Conservation (phyloP, 1,139 yeast species). For the Scheffersomyces parashehatae region DNA sequence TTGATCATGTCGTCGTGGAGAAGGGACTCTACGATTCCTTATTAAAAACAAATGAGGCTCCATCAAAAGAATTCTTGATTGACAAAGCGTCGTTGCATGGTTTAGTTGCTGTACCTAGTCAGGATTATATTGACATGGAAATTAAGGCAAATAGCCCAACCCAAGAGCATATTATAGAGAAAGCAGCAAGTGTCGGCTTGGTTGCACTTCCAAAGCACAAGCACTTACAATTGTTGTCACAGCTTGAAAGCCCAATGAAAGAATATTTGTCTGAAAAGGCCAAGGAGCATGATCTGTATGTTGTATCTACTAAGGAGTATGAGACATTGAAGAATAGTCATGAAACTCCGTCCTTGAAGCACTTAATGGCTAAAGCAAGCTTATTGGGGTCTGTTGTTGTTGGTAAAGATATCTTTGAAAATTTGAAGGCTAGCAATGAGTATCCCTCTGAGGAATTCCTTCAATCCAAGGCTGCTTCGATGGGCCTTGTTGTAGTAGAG, state of each 20-base stretch:
- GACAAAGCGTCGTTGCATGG: constrained; percentile 18
- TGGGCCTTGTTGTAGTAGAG: constrained; percentile 10
- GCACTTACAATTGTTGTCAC: constrained; percentile 11
- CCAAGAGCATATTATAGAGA: constrained; percentile 30
- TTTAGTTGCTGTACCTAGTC: constrained; percentile 11
- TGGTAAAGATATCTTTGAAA: constrained; percentile 10
- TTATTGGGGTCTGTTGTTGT: constrained; percentile 7
- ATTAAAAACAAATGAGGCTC: constrained; percentile 5
- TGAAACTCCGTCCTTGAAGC: constrained; percentile 19
- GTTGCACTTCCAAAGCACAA: constrained; percentile 16
- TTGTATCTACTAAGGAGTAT: constrained; percentile 10
- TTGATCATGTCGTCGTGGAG: constrained; percentile 10
- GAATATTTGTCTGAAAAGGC: constrained; percentile 15
- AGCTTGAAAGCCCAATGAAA: constrained; percentile 11
- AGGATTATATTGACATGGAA: constrained; percentile 21
- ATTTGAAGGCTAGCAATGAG: constrained; percentile 11
- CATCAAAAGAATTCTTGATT: constrained; percentile 13
- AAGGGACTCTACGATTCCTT: constrained; percentile 5
- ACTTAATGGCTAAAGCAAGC: constrained; percentile 9
- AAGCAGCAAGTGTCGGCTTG: constrained; percentile 28
- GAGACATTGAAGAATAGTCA: constrained; percentile 7
- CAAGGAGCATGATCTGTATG: constrained; percentile 2
- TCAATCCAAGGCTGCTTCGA: constrained; percentile 14
- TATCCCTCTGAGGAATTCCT: constrained; percentile 27
- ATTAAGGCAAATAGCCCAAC: constrained; percentile 32